Conservation (phyloP, 306 rosid genomes). For the Gastrolobium bilobum region DNA sequence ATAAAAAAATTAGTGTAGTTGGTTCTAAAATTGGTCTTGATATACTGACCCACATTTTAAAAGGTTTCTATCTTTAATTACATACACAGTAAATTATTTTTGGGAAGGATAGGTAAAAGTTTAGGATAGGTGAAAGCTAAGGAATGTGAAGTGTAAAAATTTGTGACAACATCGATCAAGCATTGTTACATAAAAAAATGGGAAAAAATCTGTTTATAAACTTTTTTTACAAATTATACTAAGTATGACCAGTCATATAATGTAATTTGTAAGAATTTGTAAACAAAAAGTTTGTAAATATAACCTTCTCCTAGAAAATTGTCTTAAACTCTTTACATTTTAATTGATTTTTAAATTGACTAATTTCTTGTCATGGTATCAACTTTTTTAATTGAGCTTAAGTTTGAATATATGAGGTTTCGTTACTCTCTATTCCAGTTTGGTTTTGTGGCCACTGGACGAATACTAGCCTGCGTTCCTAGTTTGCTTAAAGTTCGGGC, state of each 20-base stretch:
- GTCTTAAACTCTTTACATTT: background rate
- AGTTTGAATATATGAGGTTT: slow-evolving; percentile 15
- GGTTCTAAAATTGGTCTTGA: background rate
- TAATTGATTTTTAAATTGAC: background rate
- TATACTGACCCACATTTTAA: background rate
- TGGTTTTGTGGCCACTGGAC: slow-evolving; percentile 30
- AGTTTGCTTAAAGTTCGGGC: slow-evolving; percentile 39
- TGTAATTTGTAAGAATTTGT: no score
- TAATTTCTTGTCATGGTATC: slow-evolving; percentile 1
- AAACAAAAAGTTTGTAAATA: no score
- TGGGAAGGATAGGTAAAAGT: background rate
- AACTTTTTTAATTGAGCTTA: background rate
- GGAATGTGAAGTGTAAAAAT: background rate
- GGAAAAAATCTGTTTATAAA: no score
- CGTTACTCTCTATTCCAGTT: slow-evolving; percentile 23
- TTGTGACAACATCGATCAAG: background rate
- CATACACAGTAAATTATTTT: background rate
- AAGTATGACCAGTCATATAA: no score
- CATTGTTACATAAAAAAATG: background rate
- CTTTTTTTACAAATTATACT: no score
- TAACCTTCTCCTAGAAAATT: no score
- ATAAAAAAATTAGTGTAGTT: background rate
- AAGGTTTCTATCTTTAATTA: background rate
- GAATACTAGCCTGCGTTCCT: slow-evolving; percentile 8
- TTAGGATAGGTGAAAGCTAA: background rate